Conservation (phyloP, 2,329 filamentous ascomycete species). For the Aspergillaceae sp. region DNA sequence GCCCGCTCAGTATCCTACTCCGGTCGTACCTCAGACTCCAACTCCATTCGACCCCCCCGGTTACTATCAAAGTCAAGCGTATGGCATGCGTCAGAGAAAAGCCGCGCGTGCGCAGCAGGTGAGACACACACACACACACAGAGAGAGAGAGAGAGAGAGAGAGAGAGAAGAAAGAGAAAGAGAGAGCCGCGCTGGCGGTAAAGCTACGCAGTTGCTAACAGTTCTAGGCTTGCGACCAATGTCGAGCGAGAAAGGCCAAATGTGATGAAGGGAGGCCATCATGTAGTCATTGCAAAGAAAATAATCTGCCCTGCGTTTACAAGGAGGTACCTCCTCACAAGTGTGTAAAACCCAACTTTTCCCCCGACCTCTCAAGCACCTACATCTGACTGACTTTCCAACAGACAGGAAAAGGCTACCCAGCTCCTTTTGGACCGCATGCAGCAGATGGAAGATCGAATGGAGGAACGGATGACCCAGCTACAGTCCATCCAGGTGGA, state of each 20-base stretch:
- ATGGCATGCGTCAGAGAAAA: constrained; percentile 29
- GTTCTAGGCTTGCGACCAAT: constrained; percentile 76
- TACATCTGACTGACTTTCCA: background rate
- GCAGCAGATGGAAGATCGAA: constrained; percentile 21
- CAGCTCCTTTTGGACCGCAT: constrained; percentile 30
- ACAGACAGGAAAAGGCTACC: constrained; percentile 35
- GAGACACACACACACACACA: background rate
- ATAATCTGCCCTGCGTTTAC: constrained; percentile 75
- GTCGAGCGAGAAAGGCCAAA: constrained; percentile 78
- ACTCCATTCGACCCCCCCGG: constrained; percentile 20
- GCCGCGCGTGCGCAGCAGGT: constrained; percentile 35
- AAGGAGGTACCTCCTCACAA: constrained; percentile 86
- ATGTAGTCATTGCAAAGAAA: constrained; percentile 79
- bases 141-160: too few relatives aligned
- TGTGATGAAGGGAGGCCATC: constrained; percentile 80
- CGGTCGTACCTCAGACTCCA: constrained; percentile 20
- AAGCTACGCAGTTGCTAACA: background rate
- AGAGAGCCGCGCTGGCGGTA: too few relatives aligned
- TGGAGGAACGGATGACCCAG: constrained; percentile 17
- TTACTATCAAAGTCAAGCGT: constrained; percentile 24
- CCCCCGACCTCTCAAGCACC: background rate
- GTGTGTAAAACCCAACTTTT: constrained; percentile 43
- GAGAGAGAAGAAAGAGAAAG: too few relatives aligned
- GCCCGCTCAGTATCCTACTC: constrained; percentile 20
- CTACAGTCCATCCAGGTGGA: constrained; percentile 12